Evolutionary conservation across 148 eudicot species (phyloP).

Genomic region (Diospyros lotus): DNA sequence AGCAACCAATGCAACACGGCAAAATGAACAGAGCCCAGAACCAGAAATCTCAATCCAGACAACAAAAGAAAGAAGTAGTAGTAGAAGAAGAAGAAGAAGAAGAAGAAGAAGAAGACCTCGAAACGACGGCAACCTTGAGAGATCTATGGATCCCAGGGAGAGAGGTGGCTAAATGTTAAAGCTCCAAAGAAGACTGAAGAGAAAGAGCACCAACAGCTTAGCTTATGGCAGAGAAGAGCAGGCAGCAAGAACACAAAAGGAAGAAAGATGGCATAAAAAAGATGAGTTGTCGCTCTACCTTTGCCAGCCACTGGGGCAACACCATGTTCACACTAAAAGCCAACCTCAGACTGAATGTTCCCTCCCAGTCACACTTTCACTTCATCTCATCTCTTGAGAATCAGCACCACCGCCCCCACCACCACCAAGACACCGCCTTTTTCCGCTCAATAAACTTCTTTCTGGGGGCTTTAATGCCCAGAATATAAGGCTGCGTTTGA

Average conservation of each 20-base stretch:
- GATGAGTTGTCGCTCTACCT: conserved; percentile 55
- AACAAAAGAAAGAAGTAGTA: too few relatives aligned
- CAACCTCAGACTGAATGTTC: conserved; percentile 51
- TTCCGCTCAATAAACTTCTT: background rate
- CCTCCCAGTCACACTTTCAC: conserved; percentile 12
- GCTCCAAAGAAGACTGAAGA: too few relatives aligned
- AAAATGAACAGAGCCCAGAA: background rate
- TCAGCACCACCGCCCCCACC: conserved; percentile 32
- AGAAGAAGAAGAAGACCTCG: too few relatives aligned
- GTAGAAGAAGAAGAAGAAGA: too few relatives aligned
- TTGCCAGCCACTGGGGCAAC: conserved; percentile 66
- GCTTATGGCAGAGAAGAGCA: conserved; percentile 19
- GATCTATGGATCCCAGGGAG: background rate
- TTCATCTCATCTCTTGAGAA: conserved; percentile 23
- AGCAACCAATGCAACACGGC: background rate
- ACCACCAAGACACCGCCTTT: background rate
- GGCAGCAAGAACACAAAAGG: conserved; percentile 18
- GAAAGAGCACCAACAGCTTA: conserved; percentile 11
- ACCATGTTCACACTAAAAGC: conserved; percentile 55
- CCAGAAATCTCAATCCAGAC: too few relatives aligned
- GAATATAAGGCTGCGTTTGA: background rate
- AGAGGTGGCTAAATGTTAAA: too few relatives aligned
- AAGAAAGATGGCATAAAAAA: conserved; percentile 26
- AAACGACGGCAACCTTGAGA: background rate
- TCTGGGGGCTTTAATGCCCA: conserved; percentile 3